Evolutionary conservation across 257 asterid genomes (phyloP), one percentile per base, ranked within the genome.

Genomic region (Cynanchum wilfordii): DNA sequence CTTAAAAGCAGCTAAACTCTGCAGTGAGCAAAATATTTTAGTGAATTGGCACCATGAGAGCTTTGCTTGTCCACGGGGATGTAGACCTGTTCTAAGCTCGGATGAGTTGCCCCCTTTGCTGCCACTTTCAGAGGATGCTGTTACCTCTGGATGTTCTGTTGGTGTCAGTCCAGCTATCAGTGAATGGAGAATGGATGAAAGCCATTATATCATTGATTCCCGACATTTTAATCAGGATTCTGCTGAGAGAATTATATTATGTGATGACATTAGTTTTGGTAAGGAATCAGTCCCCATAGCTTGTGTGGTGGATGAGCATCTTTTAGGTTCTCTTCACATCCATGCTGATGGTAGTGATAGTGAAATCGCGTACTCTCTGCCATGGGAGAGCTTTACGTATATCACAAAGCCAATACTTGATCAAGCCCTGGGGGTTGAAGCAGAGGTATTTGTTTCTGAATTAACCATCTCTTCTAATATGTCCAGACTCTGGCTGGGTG

Each of bases 301-400:
- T 74, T 95, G 99, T 78, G 97, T 90, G 78, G 93, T 95, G 75
- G 98, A 95, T 76, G 99, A 95, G 76, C 86, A 77, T 83, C 90
- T 94, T 68, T 82, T 94, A 83, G 93, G 91, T 29, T 84, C 85
- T 74, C 83, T 84, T 73, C 83, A 84, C 75, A 79, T 81, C 77
- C 73, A 62, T 77, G 88, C 95, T 8, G 96, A 91, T 87, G 99
- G 89, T 71, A 69, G 84, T 73, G 97, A 91, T 78, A 96, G 90
- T 56, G 96, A 89, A 76, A 80, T 80, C 11, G 90, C 86, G 55
- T 79, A 78, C 73, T 84, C 92, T 67, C 86, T 89, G 79, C 99
- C 99, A 20, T 95, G 99, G 99, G 99, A 92, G 85, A 85, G 94
- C 89, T 90, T 90, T 85, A 90, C 87, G 11, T 95, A 95, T 67